Evolutionary conservation across 2,329 filamentous ascomycete species (phyloP).

Genomic region (Plenodomus biglobosus): DNA sequence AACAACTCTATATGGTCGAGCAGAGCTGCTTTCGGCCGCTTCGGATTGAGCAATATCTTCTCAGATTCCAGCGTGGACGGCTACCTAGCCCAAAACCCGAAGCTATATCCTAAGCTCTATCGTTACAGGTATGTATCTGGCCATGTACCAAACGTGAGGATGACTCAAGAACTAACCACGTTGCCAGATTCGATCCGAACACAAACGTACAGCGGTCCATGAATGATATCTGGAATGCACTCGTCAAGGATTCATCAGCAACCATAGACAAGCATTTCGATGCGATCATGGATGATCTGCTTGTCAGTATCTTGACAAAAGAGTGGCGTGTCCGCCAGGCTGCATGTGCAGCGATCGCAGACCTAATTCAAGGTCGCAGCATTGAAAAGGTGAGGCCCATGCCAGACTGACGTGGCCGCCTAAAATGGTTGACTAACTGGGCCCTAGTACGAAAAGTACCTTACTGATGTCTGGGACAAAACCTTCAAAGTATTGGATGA

Average conservation of each 20-base stretch:
- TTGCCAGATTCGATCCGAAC: constrained; percentile 77
- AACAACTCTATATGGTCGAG: constrained; percentile 98
- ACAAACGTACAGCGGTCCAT: constrained; percentile 90
- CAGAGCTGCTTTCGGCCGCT: constrained; percentile 91
- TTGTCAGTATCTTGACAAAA: constrained; percentile 81
- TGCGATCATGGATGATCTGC: constrained; percentile 81
- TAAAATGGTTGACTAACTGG: background rate
- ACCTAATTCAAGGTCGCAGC: constrained; percentile 79
- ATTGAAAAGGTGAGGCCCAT: constrained; percentile 44
- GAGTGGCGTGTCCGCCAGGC: constrained; percentile 95
- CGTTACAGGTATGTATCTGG: constrained; percentile 64
- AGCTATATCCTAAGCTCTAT: constrained; percentile 92
- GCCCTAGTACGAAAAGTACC: constrained; percentile 73
- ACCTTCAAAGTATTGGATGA: constrained; percentile 93
- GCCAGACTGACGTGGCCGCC: background rate
- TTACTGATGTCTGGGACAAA: constrained; percentile 80
- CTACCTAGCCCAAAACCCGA: constrained; percentile 78
- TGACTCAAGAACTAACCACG: background rate
- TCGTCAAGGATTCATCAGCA: constrained; percentile 83
- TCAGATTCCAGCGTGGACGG: constrained; percentile 74
- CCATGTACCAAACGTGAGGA: background rate
- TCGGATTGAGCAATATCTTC: constrained; percentile 88
- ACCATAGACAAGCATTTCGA: constrained; percentile 83
- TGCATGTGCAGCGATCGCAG: constrained; percentile 84
- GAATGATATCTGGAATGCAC: constrained; percentile 95